phyloP scores from a whole-genome alignment of 2,329 filamentous ascomycete genomes.

The Hypocrella siamensis region DNA sequence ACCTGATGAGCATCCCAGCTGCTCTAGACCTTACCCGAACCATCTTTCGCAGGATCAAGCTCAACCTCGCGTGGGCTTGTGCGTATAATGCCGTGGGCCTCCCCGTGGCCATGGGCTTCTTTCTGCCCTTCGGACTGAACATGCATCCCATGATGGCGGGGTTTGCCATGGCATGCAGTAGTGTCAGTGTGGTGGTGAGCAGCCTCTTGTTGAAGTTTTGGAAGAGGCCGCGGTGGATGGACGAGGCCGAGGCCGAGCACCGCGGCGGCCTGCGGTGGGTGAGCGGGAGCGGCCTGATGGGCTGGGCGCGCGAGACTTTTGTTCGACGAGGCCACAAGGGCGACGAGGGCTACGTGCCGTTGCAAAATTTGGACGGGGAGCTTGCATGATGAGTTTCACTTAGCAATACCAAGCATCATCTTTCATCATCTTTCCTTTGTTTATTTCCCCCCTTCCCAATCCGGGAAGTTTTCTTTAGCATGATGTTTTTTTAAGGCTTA shows the following conservation, averaged over 20 bases:
- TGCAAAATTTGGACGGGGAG: slow-evolving; percentile 33
- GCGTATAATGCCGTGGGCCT: slow-evolving; percentile 83
- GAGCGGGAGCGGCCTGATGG: slow-evolving; percentile 25
- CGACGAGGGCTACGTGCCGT: slow-evolving; percentile 43
- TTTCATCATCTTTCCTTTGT: no score
- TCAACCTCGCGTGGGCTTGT: slow-evolving; percentile 87
- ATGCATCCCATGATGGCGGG: slow-evolving; percentile 90
- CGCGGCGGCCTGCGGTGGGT: slow-evolving; percentile 30
- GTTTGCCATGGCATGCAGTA: slow-evolving; percentile 82
- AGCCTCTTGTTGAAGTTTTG: slow-evolving; percentile 77
- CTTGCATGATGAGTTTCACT: no score
- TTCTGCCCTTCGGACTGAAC: slow-evolving; percentile 75
- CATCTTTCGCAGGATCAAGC: slow-evolving; percentile 85
- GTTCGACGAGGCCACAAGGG: slow-evolving; percentile 22
- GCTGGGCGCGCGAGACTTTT: slow-evolving; percentile 25
- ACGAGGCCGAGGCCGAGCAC: slow-evolving; percentile 47
- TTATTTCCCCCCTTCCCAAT: no score
- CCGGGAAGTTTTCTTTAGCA: no score
- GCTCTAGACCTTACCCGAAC: slow-evolving; percentile 65
- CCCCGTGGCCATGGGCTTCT: slow-evolving; percentile 93
- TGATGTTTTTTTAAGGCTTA: no score
- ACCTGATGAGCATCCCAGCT: slow-evolving; percentile 85
- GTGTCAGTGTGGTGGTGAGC: slow-evolving; percentile 76
- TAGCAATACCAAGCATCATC: no score
- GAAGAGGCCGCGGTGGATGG: slow-evolving; percentile 77